phyloP scores from a whole-genome alignment of 331 rosid species.

The Rosa hybrid region DNA sequence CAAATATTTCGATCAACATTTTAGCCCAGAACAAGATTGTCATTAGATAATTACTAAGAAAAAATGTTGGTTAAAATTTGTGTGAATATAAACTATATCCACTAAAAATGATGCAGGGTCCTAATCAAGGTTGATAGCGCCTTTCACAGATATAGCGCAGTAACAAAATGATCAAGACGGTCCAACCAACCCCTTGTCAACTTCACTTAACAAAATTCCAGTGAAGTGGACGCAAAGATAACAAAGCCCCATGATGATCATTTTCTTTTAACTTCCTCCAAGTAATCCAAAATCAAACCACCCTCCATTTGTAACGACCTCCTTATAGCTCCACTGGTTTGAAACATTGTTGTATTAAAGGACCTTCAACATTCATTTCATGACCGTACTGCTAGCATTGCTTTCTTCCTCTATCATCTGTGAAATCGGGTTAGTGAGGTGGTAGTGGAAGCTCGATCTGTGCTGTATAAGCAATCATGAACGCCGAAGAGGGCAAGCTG shows the following conservation, averaged over 20 bases:
- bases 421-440: not conserved
- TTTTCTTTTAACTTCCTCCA: constrained; percentile 3
- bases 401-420: not conserved
- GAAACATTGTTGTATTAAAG: constrained; percentile 10
- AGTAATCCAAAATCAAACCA: constrained; percentile 8
- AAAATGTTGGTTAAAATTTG: not conserved
- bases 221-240: constrained; percentile 98
- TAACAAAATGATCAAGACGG: constrained; percentile 55
- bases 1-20: not conserved
- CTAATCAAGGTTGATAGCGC: constrained; percentile 36
- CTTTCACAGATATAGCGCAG: constrained; percentile 35
- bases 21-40: not conserved
- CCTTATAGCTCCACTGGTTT: not conserved
- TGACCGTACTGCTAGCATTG: not conserved
- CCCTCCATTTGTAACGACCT: constrained; percentile 18
- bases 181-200: constrained; percentile 75
- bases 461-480: constrained; percentile 24
- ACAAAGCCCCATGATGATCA: constrained; percentile 36
- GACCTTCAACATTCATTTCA: not conserved
- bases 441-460: not conserved
- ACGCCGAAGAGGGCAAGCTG: constrained; percentile 29
- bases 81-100: not conserved
- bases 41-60: not conserved
- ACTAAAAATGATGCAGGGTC: constrained; percentile 49
- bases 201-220: constrained; percentile 73